A percentile compares a stretch with the other conserved stretches of the same genome.
phyloP scores from a whole-genome alignment of 192 early-diverging fungal species.

The Rhizophagus clarus region DNA sequence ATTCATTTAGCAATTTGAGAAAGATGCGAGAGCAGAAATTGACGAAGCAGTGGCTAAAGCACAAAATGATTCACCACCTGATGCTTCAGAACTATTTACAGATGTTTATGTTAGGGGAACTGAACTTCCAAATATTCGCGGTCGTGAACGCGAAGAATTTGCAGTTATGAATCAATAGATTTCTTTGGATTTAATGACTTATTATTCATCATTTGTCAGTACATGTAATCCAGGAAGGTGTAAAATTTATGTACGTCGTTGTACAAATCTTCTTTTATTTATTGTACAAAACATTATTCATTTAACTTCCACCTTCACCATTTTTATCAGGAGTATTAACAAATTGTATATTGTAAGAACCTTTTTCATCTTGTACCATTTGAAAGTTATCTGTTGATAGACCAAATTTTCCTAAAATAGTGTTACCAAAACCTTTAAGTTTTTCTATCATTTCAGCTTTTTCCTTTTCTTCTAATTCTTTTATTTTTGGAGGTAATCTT shows the following conservation, averaged over 20 bases:
- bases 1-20: slow-evolving; percentile 67
- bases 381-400: slow-evolving; percentile 74
- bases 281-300: not conserved
- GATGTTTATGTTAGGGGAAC: slow-evolving; percentile 83
- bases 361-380: slow-evolving; percentile 59
- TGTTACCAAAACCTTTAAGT: slow-evolving; percentile 74
- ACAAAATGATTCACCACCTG: slow-evolving; percentile 78
- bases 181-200: not conserved
- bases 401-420: slow-evolving; percentile 73
- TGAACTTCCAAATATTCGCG: slow-evolving; percentile 74
- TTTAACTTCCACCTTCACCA: not conserved
- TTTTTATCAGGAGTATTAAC: slow-evolving; percentile 49
- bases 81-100: slow-evolving; percentile 68
- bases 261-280: not conserved
- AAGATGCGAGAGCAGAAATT: slow-evolving; percentile 82
- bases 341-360: slow-evolving; percentile 65
- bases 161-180: not conserved
- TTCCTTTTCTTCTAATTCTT: slow-evolving; percentile 59
- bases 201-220: not conserved
- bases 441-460: slow-evolving; percentile 73
- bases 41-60: slow-evolving; percentile 85
- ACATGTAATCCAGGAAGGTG: too few species aligned
- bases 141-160: slow-evolving; percentile 80
- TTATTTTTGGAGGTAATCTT: slow-evolving; percentile 51
- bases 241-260: not conserved